A percentile compares a stretch with the other conserved stretches of the same genome.
These are phyloP conservation scores for Naganishia liquefaciens DNA, from an alignment of 1,284 basidiomycete genomes.

Conservation along the genomic window DNA sequence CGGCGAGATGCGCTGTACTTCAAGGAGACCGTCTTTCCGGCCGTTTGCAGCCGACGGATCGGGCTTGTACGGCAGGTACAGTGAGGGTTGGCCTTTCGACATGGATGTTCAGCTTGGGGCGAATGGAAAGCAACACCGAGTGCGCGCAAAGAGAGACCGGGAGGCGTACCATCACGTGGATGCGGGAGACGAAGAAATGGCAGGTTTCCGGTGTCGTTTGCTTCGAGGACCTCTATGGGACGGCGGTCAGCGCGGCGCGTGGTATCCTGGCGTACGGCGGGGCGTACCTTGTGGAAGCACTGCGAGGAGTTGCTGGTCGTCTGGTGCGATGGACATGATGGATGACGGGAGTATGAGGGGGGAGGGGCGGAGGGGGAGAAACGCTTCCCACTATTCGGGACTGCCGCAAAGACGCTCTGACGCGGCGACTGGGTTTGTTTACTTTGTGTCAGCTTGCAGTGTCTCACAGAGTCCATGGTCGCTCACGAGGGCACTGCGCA, in stretches of 20 bases:
- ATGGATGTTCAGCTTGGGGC: no score
- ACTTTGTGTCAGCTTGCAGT: no score
- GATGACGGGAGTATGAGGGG: no score
- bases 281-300: slow-evolving; percentile 9
- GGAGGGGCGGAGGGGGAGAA: no score
- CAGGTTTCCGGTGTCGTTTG: not conserved
- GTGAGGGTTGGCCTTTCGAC: slow-evolving; percentile 19
- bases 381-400: no score
- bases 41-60: not conserved
- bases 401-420: no score
- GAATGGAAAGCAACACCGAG: no score
- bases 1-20: slow-evolving; percentile 30
- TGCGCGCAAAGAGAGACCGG: not conserved
- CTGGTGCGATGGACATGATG: not conserved
- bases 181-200: slow-evolving; percentile 23
- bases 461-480: no score
- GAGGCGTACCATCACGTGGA: slow-evolving; percentile 19
- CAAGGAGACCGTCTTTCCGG: slow-evolving; percentile 11
- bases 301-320: slow-evolving; percentile 9
- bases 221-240: not conserved
- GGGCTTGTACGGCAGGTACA: slow-evolving; percentile 23
- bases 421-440: no score
- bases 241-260: not conserved
- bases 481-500: no score
- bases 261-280: not conserved